A percentile compares a stretch with the other conserved stretches of the same genome.
phyloP scores from a whole-genome alignment of 345 rosid species.

The Physaria fendleri region DNA sequence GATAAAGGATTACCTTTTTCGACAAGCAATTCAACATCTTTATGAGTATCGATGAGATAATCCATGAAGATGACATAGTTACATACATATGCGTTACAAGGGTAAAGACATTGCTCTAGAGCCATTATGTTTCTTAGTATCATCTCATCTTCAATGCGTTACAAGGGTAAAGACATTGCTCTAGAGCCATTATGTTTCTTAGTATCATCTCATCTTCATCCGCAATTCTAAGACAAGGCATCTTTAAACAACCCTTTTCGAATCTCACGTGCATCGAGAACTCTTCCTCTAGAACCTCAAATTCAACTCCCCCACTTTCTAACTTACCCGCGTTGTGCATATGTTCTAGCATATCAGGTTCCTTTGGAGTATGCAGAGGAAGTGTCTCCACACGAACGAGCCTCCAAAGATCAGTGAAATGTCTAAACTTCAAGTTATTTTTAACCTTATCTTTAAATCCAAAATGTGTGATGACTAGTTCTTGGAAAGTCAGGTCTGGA shows the following conservation, averaged over 20 bases:
- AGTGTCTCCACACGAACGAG: not conserved
- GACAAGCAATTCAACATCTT: constrained; percentile 12
- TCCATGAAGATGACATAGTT: not conserved
- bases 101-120: not conserved
- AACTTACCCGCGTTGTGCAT: not conserved
- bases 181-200: not conserved
- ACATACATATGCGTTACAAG: not conserved
- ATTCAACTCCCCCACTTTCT: not conserved
- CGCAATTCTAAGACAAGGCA: not conserved
- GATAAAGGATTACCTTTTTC: constrained; percentile 10
- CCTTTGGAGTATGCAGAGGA: too few species aligned
- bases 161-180: not conserved
- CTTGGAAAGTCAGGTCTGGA: not conserved
- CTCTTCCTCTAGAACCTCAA: not conserved
- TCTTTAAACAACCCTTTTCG: not conserved
- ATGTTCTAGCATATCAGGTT: not conserved
- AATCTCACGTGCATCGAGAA: not conserved
- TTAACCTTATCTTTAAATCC: not conserved
- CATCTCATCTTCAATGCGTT: not conserved
- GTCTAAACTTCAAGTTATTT: not conserved
- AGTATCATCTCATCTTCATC: not conserved
- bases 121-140: not conserved
- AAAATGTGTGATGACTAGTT: not conserved
- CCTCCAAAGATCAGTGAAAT: constrained; percentile 11
- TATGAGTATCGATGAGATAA: constrained; percentile 2